Percentiles rank a stretch among this genome's conserved stretches.
phyloP scores from a whole-genome alignment of 805 yeast genomes.

The Candida orba region DNA sequence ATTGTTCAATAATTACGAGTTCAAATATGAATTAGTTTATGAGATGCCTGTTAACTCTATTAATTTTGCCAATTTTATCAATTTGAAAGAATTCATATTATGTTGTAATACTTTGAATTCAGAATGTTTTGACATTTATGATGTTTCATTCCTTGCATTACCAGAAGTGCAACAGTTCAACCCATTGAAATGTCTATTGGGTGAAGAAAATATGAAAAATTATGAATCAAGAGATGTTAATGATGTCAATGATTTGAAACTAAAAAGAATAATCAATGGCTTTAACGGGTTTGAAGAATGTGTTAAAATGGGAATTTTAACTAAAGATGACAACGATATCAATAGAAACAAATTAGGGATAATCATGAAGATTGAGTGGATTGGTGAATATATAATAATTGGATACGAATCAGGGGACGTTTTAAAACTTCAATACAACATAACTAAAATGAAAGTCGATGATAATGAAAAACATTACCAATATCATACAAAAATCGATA shows the following conservation, averaged over 20 bases:
- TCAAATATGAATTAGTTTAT: slow-evolving; percentile 24
- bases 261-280: slow-evolving; percentile 21
- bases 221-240: neutral
- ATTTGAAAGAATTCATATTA: slow-evolving; percentile 29
- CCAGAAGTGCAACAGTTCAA: too few species aligned
- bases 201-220: too few species aligned
- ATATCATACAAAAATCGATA: slow-evolving; percentile 18
- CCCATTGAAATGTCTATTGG: too few species aligned
- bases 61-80: slow-evolving; percentile 62
- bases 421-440: slow-evolving; percentile 6
- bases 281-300: slow-evolving; percentile 14
- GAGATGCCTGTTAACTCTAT: slow-evolving; percentile 66
- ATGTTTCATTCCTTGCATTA: slow-evolving; percentile 22
- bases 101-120: slow-evolving; percentile 64
- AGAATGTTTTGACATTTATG: slow-evolving; percentile 56
- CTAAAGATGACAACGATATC: slow-evolving; percentile 7
- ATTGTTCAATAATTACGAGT: slow-evolving; percentile 13
- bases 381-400: slow-evolving; percentile 27
- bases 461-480: slow-evolving; percentile 3
- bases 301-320: slow-evolving; percentile 13
- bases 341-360: slow-evolving; percentile 46
- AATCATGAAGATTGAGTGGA: slow-evolving; percentile 50
- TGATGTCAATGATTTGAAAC: slow-evolving; percentile 10
- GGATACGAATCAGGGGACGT: slow-evolving; percentile 77
- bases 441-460: too few species aligned